phyloP scores from a whole-genome alignment of 2,329 filamentous ascomycete genomes.

The Pseudopithomyces chartarum region DNA sequence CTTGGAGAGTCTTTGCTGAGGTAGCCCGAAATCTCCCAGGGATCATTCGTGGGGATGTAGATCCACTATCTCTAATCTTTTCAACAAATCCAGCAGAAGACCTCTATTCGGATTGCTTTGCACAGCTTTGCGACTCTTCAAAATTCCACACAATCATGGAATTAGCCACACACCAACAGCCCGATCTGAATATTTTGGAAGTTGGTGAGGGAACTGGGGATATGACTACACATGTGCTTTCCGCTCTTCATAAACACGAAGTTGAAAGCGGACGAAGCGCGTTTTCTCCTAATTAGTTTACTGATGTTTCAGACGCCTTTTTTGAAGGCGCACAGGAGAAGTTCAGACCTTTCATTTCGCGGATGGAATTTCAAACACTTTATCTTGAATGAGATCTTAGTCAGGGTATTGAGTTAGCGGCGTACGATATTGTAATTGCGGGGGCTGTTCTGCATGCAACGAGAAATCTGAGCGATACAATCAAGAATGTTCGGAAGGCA shows the following conservation, averaged over 20 bases:
- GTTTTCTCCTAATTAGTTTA: neutral
- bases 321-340: conserved; percentile 18
- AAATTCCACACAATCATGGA: no score
- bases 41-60: no score
- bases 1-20: no score
- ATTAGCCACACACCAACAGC: conserved; percentile 4
- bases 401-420: neutral
- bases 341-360: no score
- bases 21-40: no score
- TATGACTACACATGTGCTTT: conserved; percentile 10
- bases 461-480: neutral
- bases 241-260: neutral
- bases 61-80: no score
- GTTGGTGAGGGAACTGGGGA: conserved; percentile 19
- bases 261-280: conserved; percentile 1
- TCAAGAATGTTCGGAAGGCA: neutral
- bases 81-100: no score
- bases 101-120: no score
- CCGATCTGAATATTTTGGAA: conserved; percentile 8
- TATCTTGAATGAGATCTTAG: neutral
- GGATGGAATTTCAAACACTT: neutral
- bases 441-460: neutral
- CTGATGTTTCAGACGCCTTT: neutral
- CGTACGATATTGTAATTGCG: neutral
- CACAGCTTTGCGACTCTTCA: no score